A percentile compares a stretch with the other conserved stretches of the same genome.
phyloP scores from a whole-genome alignment of 805 yeast species.

The Metschnikowia cerradonensis region DNA sequence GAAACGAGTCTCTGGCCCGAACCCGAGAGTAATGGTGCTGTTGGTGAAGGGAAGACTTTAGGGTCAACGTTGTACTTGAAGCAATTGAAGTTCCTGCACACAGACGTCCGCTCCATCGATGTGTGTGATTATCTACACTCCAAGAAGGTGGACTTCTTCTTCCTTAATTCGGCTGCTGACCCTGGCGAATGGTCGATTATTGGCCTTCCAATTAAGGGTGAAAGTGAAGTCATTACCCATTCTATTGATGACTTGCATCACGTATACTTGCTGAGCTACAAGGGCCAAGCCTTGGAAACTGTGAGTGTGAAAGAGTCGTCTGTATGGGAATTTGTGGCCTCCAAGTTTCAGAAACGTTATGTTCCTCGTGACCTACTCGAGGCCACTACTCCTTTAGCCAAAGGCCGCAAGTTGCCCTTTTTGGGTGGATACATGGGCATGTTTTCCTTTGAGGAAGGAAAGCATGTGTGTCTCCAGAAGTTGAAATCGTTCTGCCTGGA shows the following conservation, averaged over 20 bases:
- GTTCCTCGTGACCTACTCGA: conserved; percentile 29
- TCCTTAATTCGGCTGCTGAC: conserved; percentile 71
- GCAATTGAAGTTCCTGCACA: conserved; percentile 2
- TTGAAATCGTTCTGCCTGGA: conserved; percentile 37
- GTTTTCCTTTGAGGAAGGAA: conserved; percentile 85
- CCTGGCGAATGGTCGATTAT: conserved; percentile 90
- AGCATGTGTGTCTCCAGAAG: conserved; percentile 32
- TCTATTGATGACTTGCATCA: conserved; percentile 43
- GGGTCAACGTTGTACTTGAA: conserved; percentile 4
- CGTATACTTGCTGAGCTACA: conserved; percentile 29
- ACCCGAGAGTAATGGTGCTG: conserved; percentile 3
- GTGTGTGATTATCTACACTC: conserved; percentile 47
- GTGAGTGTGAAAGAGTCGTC: conserved; percentile 13
- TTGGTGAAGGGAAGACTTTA: no score
- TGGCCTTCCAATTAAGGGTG: conserved; percentile 54
- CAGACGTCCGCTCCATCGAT: conserved; percentile 34
- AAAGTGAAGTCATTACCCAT: conserved; percentile 54
- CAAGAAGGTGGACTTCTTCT: conserved; percentile 36
- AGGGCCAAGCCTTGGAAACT: conserved; percentile 9
- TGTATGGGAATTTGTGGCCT: conserved; percentile 54
- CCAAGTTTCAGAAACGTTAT: conserved; percentile 39
- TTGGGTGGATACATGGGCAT: conserved; percentile 90
- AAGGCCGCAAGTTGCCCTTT: conserved; percentile 56
- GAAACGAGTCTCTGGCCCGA: conserved; percentile 16
- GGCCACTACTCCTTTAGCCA: conserved; percentile 13